These are phyloP conservation scores for Xerocomellus amylosporus DNA, from an alignment of 768 basidiomycete genomes.

Conservation along the genomic window DNA sequence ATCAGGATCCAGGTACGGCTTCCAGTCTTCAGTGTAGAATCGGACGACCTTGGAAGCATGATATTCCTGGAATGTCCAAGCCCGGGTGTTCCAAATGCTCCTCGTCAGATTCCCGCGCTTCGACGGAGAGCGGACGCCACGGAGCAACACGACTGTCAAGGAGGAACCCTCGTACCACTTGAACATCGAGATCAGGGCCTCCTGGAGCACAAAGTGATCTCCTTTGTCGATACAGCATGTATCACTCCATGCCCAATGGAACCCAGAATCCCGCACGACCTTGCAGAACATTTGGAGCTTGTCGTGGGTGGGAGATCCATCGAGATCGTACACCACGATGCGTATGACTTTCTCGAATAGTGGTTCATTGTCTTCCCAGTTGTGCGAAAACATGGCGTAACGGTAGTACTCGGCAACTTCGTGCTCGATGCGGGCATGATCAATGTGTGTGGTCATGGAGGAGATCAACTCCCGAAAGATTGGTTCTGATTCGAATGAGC, in stretches of 20 bases:
- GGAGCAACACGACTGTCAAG: background rate
- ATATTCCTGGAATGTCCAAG: background rate
- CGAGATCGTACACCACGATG: background rate
- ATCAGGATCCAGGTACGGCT: background rate
- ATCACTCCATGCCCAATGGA: background rate
- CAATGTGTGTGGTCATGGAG: constrained; percentile 2
- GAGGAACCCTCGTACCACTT: background rate
- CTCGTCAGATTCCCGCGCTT: background rate
- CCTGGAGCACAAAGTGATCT: background rate
- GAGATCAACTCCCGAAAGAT: constrained; percentile 1
- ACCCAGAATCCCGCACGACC: background rate
- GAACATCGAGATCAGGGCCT: background rate
- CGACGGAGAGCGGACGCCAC: background rate
- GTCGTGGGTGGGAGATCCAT: background rate
- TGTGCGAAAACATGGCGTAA: background rate
- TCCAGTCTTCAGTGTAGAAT: background rate
- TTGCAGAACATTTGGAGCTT: background rate
- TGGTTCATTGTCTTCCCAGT: background rate
- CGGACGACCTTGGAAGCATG: background rate
- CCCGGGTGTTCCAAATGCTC: background rate
- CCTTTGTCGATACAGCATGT: background rate
- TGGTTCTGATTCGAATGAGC: constrained; percentile 1
- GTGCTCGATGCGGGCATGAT: background rate
- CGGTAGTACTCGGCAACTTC: background rate
- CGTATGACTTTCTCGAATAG: background rate